Evolutionary conservation across 306 rosid genomes (phyloP).

Genomic region (Myrica gale): DNA sequence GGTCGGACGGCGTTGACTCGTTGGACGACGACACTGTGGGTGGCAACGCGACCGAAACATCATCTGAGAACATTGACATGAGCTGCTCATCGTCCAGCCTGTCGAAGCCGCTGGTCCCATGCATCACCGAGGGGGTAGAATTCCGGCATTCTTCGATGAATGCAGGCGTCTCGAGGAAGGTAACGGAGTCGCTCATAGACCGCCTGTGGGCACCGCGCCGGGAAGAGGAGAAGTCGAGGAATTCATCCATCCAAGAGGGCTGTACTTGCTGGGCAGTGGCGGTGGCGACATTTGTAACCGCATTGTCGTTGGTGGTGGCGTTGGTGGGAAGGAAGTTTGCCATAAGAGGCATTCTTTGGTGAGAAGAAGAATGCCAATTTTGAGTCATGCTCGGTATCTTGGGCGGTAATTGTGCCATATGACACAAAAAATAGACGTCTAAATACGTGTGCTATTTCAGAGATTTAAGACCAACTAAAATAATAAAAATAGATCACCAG

Average conservation of each 20-base stretch:
- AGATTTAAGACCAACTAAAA: not conserved
- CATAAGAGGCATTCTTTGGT: conserved; percentile 41
- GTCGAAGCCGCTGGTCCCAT: conserved; percentile 45
- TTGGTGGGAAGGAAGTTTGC: conserved; percentile 38
- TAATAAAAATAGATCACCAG: not conserved
- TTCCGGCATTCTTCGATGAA: conserved; percentile 36
- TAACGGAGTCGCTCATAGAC: conserved; percentile 76
- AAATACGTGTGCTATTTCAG: conserved; percentile 7
- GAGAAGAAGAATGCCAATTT: conserved; percentile 65
- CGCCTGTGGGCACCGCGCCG: conserved; percentile 72
- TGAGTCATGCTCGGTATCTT: conserved; percentile 79
- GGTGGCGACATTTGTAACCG: not conserved
- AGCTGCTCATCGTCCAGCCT: conserved; percentile 80
- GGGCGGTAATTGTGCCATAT: conserved; percentile 96
- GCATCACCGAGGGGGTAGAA: conserved; percentile 21
- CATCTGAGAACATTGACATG: conserved; percentile 82
- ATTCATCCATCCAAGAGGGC: conserved; percentile 71
- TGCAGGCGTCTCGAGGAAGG: conserved; percentile 66
- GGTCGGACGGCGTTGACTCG: conserved; percentile 79
- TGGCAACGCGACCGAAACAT: conserved; percentile 36
- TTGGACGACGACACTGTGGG: conserved; percentile 48
- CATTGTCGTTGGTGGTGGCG: conserved; percentile 16
- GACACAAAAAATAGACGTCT: conserved; percentile 2
- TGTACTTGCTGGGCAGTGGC: conserved; percentile 8
- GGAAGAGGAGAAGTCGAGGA: conserved; percentile 76